phyloP scores from a whole-genome alignment of 495 filamentous ascomycete species.

The Talaromyces thailandensis region DNA sequence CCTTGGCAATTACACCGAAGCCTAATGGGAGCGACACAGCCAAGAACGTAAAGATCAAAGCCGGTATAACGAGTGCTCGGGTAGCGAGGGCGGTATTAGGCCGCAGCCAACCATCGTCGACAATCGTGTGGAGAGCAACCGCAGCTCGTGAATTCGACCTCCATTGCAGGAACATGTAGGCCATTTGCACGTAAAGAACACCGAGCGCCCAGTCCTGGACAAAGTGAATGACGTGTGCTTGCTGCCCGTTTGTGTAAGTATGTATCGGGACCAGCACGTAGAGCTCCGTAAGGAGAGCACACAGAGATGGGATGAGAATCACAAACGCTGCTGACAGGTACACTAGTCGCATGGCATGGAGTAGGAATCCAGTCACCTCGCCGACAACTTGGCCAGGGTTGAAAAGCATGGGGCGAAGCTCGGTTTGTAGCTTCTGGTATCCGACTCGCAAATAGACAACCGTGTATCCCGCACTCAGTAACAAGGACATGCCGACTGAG shows the following conservation, averaged over 20 bases:
- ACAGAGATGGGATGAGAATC: constrained; percentile 72
- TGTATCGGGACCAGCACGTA: constrained; percentile 85
- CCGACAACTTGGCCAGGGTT: constrained; percentile 22
- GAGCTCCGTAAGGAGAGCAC: constrained; percentile 74
- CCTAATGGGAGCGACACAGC: constrained; percentile 52
- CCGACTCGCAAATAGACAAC: constrained; percentile 42
- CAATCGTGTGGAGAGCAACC: constrained; percentile 62
- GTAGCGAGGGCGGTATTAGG: constrained; percentile 75
- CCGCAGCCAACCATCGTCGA: constrained; percentile 70
- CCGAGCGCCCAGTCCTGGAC: constrained; percentile 93
- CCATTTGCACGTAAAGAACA: constrained; percentile 83
- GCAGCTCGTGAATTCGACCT: constrained; percentile 59
- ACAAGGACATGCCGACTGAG: constrained; percentile 73
- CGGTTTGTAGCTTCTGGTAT: constrained; percentile 25
- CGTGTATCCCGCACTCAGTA: constrained; percentile 55
- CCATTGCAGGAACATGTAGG: constrained; percentile 59
- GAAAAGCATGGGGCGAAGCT: constrained; percentile 21
- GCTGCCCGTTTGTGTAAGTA: constrained; percentile 53
- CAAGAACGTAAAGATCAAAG: constrained; percentile 43
- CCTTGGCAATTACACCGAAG: constrained; percentile 36
- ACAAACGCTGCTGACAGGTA: constrained; percentile 68
- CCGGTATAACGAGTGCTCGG: constrained; percentile 70
- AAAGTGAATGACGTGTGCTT: constrained; percentile 71
- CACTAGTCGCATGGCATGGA: constrained; percentile 33
- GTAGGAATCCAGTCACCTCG: constrained; percentile 5